Base-by-base conservation (phyloP, 1,284 basidiomycete genomes). In the Cryptococcus sp. region DNA sequence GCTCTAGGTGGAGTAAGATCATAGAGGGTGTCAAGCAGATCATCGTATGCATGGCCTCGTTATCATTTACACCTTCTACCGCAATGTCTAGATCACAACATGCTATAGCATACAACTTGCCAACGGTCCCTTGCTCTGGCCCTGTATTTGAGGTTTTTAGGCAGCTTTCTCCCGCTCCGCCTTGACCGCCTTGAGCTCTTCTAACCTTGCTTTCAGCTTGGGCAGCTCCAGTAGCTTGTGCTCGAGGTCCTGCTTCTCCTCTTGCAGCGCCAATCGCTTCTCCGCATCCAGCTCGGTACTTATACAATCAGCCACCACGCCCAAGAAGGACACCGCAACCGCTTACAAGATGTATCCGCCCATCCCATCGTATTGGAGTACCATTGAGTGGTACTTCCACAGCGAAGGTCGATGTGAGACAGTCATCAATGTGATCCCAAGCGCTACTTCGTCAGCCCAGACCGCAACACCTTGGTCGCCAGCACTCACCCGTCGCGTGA, bases 371-470 rank as follows among this genome's bases (percentile, higher is more conserved):
- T 89, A 91, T 64, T 93, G 92, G 52, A 97, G 74, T 51, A 97
- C 92, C 70, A 86, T 85, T 23, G 83, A 82, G 72, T 98, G 93
- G 68, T 95, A 92, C 69, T 91, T 90, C 91, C 92, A 97, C 56
- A 97, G 73, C 32, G 87, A 91, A 11, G 92, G 89, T 14, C 89
- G 82, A 74, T 94, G 90, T 21, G 87, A 91, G 37, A 94, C 90
- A 1, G 90, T 94, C 59, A 95, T 75, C 25, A 94, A 78, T 0
- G 91, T 94, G 62, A 94, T 94, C 1, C 86, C 87, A 18, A 94
- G 77, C 39, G 78, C 76, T 68, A 25, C 21, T 11, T 14, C 28
- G 19, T 10, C 32, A 41, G 40, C 43, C 24, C 7, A 11, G 42
- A 1, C 37, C 14, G 4, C 18, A 16, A 11, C 9, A 25, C 19